phyloP scores from a whole-genome alignment of 2,329 filamentous ascomycete genomes.

The Pseudocercospora macadamiae region DNA sequence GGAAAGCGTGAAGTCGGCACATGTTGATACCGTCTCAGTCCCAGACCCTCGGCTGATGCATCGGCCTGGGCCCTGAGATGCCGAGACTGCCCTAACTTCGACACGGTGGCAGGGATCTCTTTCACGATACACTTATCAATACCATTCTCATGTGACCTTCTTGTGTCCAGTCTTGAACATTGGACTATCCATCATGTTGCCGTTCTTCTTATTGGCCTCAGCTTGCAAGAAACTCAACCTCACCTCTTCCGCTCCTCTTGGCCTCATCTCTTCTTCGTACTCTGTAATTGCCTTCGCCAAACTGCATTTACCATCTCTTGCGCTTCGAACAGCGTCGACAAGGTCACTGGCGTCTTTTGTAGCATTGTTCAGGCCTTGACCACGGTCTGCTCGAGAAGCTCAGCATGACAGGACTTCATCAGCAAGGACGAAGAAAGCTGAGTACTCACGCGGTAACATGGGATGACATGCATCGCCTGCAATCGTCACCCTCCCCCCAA shows the following conservation, averaged over 20 bases:
- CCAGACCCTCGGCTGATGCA: too few species aligned
- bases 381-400: too few species aligned
- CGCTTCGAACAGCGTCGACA: conserved; percentile 28
- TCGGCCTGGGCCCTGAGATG: too few species aligned
- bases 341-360: conserved; percentile 45
- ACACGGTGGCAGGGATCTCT: too few species aligned
- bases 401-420: too few species aligned
- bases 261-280: conserved; percentile 24
- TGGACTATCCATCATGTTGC: conserved; percentile 13
- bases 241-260: conserved; percentile 22
- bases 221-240: conserved; percentile 18
- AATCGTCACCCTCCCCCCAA: conserved; percentile 31
- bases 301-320: neutral
- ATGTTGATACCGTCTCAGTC: neutral
- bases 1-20: neutral
- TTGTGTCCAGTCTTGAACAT: conserved; percentile 8
- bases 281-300: conserved; percentile 17
- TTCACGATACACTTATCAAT: too few species aligned
- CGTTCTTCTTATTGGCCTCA: conserved; percentile 6
- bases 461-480: conserved; percentile 46
- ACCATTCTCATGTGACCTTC: neutral
- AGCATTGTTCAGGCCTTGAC: conserved; percentile 48
- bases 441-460: conserved; percentile 48
- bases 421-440: too few species aligned
- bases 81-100: too few species aligned